These are phyloP conservation scores for Candida arabinofermentans DNA, from an alignment of 805 yeast species.

Conservation along the genomic window DNA sequence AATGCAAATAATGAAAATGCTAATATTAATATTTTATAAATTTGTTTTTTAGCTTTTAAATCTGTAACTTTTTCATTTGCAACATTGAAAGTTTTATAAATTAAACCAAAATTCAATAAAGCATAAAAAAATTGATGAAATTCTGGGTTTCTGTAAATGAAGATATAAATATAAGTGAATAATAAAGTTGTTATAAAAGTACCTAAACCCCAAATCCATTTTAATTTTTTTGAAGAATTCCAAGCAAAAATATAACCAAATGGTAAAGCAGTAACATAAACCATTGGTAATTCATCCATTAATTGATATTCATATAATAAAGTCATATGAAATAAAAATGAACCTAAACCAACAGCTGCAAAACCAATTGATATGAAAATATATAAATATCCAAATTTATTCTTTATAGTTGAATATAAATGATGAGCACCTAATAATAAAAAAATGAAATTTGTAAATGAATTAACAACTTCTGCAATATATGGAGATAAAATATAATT, in stretches of 20 bases:
- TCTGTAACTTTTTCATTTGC: constrained; percentile 22
- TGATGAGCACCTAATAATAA: constrained; percentile 30
- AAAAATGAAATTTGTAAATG: constrained; percentile 60
- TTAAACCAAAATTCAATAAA: constrained; percentile 66
- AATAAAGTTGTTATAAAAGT: constrained; percentile 32
- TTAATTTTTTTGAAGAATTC: constrained; percentile 19
- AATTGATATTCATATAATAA: constrained; percentile 83
- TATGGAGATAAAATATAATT: constrained; percentile 84
- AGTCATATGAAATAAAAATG: constrained; percentile 97
- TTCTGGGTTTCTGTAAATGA: constrained; percentile 70
- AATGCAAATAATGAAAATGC: constrained; percentile 45
- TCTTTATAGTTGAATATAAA: constrained; percentile 51
- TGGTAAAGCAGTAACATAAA: constrained; percentile 95
- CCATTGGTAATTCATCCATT: constrained; percentile 96
- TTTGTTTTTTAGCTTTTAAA: constrained; percentile 14
- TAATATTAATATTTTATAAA: constrained; percentile 25
- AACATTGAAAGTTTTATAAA: constrained; percentile 45
- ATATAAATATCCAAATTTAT: constrained; percentile 68
- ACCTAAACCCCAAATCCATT: constrained; percentile 22
- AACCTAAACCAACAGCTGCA: constrained; percentile 85
- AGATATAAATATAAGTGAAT: constrained; percentile 67
- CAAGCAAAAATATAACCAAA: constrained; percentile 40
- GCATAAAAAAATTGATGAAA: constrained; percentile 89
- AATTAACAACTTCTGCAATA: constrained; percentile 87
- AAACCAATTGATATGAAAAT: constrained; percentile 73